Evolutionary conservation across 2,329 filamentous ascomycete species (phyloP), one percentile per base, ranked within the genome.

Genomic region (Thielaviopsis ethacetica): DNA sequence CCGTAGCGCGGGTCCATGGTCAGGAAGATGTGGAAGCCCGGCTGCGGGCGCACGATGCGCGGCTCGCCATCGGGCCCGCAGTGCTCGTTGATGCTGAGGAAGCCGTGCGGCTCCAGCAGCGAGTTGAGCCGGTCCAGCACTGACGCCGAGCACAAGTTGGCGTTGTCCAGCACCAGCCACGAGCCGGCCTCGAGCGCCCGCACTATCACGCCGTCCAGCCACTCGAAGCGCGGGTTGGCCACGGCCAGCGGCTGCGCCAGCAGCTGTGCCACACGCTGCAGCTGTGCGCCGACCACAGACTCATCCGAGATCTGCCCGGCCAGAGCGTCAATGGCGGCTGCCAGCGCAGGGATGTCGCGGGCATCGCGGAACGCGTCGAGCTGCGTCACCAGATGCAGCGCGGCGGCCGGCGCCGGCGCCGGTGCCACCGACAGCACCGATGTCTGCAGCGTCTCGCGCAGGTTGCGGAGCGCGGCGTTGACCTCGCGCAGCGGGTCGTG

Each of bases 81-180:
- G 68, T 97, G 91, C 69, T 98, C 93, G 66, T 96, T 97, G 68
- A 98, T 86, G 65, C 88, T 89, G 22, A 98, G 74, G 62, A 83
- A 84, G 0, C 93, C 93, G 66, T 91, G 85, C 0, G 90, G 91
- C 68, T 98, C 93, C 7, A 97, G 84, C 9, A 98, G 74, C 0
- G 93, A 97, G 69, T 98, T 98, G 56, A 98, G 75, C 62, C 94
- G 81, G 71, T 98, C 93, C 10, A 98, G 78, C 1, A 98, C 93
- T 6, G 91, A 95, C 24, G 91, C 86, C 66, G 86, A 96, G 73
- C 94, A 98, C 60, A 98, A 79, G 67, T 98, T 98, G 62, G 94
- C 93, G 70, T 98, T 96, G 71, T 98, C 93, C 22, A 98, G 81
- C 12, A 98, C 84, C 19, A 98, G 76, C 93, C 93, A 98, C 62